A percentile compares a stretch with the other conserved stretches of the same genome.
Evolutionary conservation across 2,329 filamentous ascomycete species (phyloP).

Genomic region (Cladosporium sp.): DNA sequence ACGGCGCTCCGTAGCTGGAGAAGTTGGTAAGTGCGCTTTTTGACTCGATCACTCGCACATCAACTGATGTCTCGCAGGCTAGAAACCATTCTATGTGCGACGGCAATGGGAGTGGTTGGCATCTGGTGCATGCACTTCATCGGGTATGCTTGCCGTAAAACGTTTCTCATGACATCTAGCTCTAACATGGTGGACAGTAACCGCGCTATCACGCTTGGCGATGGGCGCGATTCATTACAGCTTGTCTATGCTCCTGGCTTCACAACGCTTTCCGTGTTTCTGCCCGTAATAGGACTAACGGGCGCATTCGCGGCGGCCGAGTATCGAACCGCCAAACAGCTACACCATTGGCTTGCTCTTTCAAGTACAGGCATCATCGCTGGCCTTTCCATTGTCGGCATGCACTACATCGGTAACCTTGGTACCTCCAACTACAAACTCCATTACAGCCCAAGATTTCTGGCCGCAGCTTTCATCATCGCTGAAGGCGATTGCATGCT

Average conservation of each 20-base stretch:
- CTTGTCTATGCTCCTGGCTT: conserved; percentile 69
- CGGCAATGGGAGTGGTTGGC: conserved; percentile 46
- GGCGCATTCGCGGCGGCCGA: conserved; percentile 67
- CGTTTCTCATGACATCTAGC: background rate
- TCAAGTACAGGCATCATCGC: conserved; percentile 63
- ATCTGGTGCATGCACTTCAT: conserved; percentile 65
- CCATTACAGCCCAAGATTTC: conserved; percentile 54
- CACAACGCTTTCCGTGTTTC: conserved; percentile 73
- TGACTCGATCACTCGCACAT: background rate
- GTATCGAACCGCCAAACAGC: conserved; percentile 28
- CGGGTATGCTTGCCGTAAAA: background rate
- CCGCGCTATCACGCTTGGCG: conserved; percentile 66
- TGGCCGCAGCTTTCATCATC: conserved; percentile 67
- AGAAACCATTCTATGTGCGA: conserved; percentile 38
- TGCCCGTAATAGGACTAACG: conserved; percentile 71
- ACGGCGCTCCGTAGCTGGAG: conserved; percentile 28
- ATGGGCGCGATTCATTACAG: conserved; percentile 60
- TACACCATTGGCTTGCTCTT: conserved; percentile 32
- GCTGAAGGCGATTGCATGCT: conserved; percentile 67
- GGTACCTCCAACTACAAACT: conserved; percentile 74
- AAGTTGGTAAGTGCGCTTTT: conserved; percentile 26
- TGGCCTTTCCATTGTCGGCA: conserved; percentile 72
- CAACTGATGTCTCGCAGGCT: conserved; percentile 29
- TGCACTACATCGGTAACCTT: conserved; percentile 85
- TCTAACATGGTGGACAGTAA: conserved; percentile 56